Evolutionary conservation across 352 stramenopile species (phyloP).

Genomic region (Phytopythium sindhum): DNA sequence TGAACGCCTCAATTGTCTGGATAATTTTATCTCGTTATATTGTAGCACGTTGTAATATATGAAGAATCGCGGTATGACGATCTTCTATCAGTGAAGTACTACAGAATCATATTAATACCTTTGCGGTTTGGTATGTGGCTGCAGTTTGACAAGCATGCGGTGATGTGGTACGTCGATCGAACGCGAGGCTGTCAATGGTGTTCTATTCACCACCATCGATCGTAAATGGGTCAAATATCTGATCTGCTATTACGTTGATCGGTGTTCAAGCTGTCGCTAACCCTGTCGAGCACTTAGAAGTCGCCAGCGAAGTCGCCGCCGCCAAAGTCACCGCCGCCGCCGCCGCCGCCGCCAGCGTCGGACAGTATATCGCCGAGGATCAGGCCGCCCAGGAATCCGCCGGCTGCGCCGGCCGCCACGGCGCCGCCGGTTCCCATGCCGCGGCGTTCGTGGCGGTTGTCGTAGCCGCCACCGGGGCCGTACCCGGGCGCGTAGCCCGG

Average conservation of each 20-base stretch:
- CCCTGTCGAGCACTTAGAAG: slow-evolving; percentile 7
- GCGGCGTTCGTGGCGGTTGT: slow-evolving; percentile 19
- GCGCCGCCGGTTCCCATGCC: slow-evolving; percentile 35
- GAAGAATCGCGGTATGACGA: too few species aligned
- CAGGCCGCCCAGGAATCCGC: slow-evolving; percentile 33
- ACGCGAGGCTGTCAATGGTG: background rate
- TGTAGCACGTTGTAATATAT: too few species aligned
- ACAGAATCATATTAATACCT: too few species aligned
- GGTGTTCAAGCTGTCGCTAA: background rate
- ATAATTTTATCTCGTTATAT: too few species aligned
- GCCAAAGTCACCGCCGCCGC: slow-evolving; percentile 13
- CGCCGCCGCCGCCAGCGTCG: slow-evolving; percentile 28
- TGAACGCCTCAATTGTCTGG: too few species aligned
- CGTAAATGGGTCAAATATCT: background rate
- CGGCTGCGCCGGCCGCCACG: slow-evolving; percentile 34
- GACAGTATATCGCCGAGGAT: slow-evolving; percentile 34
- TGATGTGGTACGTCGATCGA: background rate
- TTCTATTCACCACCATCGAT: background rate
- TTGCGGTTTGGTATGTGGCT: too few species aligned
- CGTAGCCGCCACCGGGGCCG: slow-evolving; percentile 16
- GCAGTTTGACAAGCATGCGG: background rate
- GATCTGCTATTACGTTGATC: background rate
- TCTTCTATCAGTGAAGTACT: too few species aligned
- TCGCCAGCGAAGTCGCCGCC: slow-evolving; percentile 10
- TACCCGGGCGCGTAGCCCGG: slow-evolving; percentile 33